Evolutionary conservation across 176 grass and related monocot genomes (phyloP).

Genomic region (Avena eriantha): DNA sequence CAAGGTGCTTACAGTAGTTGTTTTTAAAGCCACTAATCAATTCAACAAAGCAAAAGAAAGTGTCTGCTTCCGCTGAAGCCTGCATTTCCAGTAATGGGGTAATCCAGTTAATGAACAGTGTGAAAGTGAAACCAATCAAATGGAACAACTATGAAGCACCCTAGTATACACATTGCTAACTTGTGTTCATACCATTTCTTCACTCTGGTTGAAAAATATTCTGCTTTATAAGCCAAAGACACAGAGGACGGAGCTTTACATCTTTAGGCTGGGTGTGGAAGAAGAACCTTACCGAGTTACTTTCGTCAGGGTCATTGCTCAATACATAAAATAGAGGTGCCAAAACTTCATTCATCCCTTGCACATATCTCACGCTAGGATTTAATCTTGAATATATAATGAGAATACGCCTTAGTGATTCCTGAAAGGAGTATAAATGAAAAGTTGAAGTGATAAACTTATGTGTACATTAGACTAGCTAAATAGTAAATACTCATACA

Average conservation of each 20-base stretch:
- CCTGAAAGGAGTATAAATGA: slow-evolving; percentile 56
- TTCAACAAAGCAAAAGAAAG: slow-evolving; percentile 81
- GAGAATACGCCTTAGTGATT: slow-evolving; percentile 85
- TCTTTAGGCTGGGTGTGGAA: not conserved
- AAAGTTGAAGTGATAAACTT: slow-evolving; percentile 35
- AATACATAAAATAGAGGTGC: slow-evolving; percentile 89
- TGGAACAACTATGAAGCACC: slow-evolving; percentile 14
- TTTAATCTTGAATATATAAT: slow-evolving; percentile 95
- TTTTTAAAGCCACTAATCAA: slow-evolving; percentile 84
- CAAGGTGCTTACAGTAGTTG: slow-evolving; percentile 91
- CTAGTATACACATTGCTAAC: not conserved
- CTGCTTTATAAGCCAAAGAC: not conserved
- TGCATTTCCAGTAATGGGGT: slow-evolving; percentile 32
- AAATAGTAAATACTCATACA: not conserved
- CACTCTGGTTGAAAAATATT: not conserved
- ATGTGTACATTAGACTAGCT: slow-evolving; percentile 6
- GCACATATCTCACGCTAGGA: slow-evolving; percentile 86
- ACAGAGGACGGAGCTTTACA: slow-evolving; percentile 2
- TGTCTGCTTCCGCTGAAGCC: slow-evolving; percentile 81
- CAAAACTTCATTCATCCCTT: slow-evolving; percentile 99
- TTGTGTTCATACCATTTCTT: not conserved
- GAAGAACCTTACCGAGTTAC: slow-evolving; percentile 64
- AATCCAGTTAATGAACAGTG: slow-evolving; percentile 25
- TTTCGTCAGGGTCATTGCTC: slow-evolving; percentile 58
- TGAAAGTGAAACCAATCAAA: slow-evolving; percentile 33